Evolutionary conservation across 169 alveolate species (phyloP), one percentile per base, ranked within the genome.

Genomic region (Cryptosporidium canis): DNA sequence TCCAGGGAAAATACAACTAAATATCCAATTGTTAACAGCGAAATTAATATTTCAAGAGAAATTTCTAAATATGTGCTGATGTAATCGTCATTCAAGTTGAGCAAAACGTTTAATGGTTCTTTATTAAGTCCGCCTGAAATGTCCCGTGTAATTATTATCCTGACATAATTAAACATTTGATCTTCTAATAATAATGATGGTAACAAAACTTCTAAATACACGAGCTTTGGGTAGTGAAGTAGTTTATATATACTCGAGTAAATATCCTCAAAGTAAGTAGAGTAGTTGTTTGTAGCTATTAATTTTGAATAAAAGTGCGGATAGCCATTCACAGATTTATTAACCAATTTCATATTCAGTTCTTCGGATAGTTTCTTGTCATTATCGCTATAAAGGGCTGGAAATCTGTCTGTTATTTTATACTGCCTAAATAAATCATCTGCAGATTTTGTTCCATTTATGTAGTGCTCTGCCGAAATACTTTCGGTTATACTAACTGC

Each of bases 101-200:
- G 24, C 7, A 77, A 27, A 21, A 77, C 33, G 58, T 77, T 77
- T 33, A 29, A 14, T 12, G 72, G 65, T 14, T 16, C 33, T 39
- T 77, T 58, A 18, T 37, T 24, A 8, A 77, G 2, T 0, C 51
- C 24, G 8, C 87, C 87, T 14, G 77, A 9, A 7, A 77, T 24
- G 27, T 77, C 61, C 24, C 39, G n/a, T 8, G 64, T 55, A 21
- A 77, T 11, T 21, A 33, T 39, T 7, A 77, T 41, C 24, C 64
- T 39, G 12, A 58, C 87, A 61, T 11, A 41, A n/a, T 55, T 77
- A 11, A 61, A 24, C 3, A 58, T 1, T 77, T 77, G 87, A 31
- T 77, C 70, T 77, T 77, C 71, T 29, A 56, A 31, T 11, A 77
- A 24, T 41, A 77, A 41, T 8, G 70, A 39, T 41, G 87, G 70